Conservation (phyloP, 2,329 filamentous ascomycete species). For the Fusarium verrucosum region DNA sequence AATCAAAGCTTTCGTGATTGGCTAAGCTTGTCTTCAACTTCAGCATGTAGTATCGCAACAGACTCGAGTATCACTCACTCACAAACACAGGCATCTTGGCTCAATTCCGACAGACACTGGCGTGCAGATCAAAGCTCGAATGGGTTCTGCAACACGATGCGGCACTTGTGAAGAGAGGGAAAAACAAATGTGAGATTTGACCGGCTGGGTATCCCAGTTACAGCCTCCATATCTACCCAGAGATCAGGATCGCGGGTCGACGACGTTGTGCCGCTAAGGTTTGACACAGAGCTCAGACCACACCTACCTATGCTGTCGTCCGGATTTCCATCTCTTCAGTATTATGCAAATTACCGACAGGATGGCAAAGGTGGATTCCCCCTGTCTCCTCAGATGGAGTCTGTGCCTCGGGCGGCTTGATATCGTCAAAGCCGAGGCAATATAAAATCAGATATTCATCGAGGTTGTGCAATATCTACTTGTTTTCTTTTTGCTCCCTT, state of each 20-base stretch:
- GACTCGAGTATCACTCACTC: conserved; percentile 3
- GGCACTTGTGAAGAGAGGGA: background rate
- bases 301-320: background rate
- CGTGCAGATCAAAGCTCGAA: conserved; percentile 9
- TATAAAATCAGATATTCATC: background rate
- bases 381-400: background rate
- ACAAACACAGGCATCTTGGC: background rate
- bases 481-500: background rate
- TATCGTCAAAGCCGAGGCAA: background rate
- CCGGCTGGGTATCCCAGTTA: background rate
- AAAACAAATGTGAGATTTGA: conserved; percentile 4
- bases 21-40: background rate
- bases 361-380: conserved; percentile 9
- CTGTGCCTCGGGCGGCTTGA: background rate
- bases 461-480: background rate
- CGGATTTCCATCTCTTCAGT: conserved; percentile 1
- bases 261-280: conserved; percentile 7
- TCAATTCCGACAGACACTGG: conserved; percentile 14
- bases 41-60: background rate
- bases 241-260: conserved; percentile 12
- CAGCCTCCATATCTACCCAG: background rate
- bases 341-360: conserved; percentile 16
- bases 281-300: background rate
- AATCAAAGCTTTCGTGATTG: background rate
- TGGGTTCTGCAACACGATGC: background rate